Base-by-base conservation (phyloP, 1,284 basidiomycete species). In the Ceratobasidium sp. region DNA sequence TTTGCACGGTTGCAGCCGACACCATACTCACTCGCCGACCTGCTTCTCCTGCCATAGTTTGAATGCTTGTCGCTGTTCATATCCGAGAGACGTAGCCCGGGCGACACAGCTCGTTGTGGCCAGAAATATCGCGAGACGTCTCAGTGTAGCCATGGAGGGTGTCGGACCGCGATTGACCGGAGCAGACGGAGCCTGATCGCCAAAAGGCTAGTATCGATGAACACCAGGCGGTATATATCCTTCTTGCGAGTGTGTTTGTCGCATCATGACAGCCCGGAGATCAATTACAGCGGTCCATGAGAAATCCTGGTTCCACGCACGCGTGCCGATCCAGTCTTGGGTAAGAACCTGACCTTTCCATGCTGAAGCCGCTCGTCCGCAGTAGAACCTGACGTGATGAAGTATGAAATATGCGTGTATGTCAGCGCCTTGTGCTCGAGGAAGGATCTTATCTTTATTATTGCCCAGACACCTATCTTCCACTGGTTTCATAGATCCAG, bases 221-320 rank as follows among this genome's bases (percentile, higher is more conserved):
- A 22, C 15, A 45, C 20, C 20, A 7, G 13, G 17, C 12, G 4
- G 22, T 49, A 62, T 62, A 62, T 62, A 47, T 17, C 45, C 45
- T 22, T 8, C 49, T 32, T 27, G 27, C 32, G 58, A 12, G 29
- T 17, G 40, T 49, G 25, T 65, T 32, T 62, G 62, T 32, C 49
- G 31, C 62, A 65, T 65, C 62, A 65, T 31, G 27, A 29, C 50
- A 53, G 5, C 49, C 32, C 13, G 43, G 47, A 7, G 32, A 20
- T 38, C 40, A 62, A 62, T 40, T 40, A 8, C 8, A 40, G 17
- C 38, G 8, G 38, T 40, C 38, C 45, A 62, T 50, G 32, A 62
- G 58, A 62, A 62, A 34, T 20, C 56, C 27, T 27, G 7, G 49
- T 35, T 53, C 62, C 62, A 65, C 62, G 62, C 62, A 49, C 34